Percentiles rank a stretch among this genome's conserved stretches.
Conservation (phyloP, 78 protist genomes). For the Isochrysis galbana region DNA sequence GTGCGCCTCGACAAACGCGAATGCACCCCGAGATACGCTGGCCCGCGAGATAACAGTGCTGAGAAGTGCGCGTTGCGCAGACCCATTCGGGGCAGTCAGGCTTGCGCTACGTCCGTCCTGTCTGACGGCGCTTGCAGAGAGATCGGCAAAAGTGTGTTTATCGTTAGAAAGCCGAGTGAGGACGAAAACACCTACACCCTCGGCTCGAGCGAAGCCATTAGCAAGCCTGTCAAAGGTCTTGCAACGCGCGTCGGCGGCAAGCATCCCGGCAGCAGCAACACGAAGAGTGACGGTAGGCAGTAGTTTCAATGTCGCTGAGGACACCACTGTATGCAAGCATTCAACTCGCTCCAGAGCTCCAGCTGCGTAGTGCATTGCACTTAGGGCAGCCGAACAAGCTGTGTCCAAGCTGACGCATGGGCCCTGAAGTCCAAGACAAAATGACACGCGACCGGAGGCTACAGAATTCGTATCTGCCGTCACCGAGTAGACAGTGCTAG, state of each 20-base stretch:
- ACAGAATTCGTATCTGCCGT: not conserved
- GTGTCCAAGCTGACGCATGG: constrained; percentile 29
- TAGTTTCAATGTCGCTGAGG: not conserved
- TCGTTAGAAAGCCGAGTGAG: not conserved
- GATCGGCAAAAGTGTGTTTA: not conserved
- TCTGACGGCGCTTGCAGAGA: not conserved
- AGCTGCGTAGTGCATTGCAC: not conserved
- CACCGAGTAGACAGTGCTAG: not conserved
- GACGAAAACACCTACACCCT: constrained; percentile 3
- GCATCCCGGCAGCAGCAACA: not conserved
- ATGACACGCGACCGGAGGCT: constrained; percentile 21
- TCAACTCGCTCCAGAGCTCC: not conserved
- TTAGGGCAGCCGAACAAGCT: constrained; percentile 22
- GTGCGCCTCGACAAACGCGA: constrained; percentile 35
- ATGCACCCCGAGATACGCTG: not conserved
- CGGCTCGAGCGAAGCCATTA: constrained; percentile 25
- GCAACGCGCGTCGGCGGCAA: constrained; percentile 32
- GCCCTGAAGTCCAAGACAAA: not conserved
- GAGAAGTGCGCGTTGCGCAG: constrained; percentile 32
- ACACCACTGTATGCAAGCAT: not conserved
- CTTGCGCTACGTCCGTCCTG: not conserved
- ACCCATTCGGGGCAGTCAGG: constrained; percentile 10
- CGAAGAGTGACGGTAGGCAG: not conserved
- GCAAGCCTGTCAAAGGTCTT: constrained; percentile 26
- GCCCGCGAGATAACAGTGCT: constrained; percentile 45